These are phyloP conservation scores for Begonia masoniana DNA, from an alignment of 306 rosid species.

Conservation along the genomic window DNA sequence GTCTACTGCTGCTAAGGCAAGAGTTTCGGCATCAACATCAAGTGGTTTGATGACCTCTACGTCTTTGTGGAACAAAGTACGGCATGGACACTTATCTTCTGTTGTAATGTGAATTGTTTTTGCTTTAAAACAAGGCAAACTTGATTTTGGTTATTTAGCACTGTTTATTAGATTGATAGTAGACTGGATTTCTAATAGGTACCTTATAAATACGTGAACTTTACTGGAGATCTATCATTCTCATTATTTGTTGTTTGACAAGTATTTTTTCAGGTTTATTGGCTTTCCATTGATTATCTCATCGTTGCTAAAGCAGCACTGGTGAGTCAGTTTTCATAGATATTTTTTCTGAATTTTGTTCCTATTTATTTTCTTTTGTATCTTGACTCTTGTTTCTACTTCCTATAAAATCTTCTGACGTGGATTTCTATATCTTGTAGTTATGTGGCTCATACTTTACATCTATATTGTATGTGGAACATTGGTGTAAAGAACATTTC, in stretches of 20 bases:
- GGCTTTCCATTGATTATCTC: slow-evolving; percentile 83
- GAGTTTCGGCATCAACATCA: slow-evolving; percentile 25
- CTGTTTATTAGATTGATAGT: no score
- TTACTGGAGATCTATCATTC: not conserved
- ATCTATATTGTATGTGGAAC: slow-evolving; percentile 74
- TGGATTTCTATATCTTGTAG: slow-evolving; percentile 20
- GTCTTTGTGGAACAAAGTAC: slow-evolving; percentile 67
- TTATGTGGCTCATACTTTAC: slow-evolving; percentile 80
- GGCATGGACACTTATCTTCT: slow-evolving; percentile 1
- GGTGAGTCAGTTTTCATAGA: slow-evolving; percentile 35
- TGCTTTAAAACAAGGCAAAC: no score
- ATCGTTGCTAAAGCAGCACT: slow-evolving; percentile 69
- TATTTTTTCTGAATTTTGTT: slow-evolving; percentile 8
- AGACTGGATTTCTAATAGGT: not conserved
- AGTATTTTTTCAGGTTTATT: slow-evolving; percentile 53
- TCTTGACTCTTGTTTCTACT: not conserved
- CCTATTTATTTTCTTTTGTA: slow-evolving; percentile 1
- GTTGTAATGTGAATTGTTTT: not conserved
- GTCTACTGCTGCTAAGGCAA: slow-evolving; percentile 35
- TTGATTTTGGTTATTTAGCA: no score
- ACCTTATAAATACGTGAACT: not conserved
- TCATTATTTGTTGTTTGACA: slow-evolving; percentile 10
- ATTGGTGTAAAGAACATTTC: slow-evolving; percentile 90
- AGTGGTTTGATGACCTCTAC: slow-evolving; percentile 22
- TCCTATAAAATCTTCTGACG: slow-evolving; percentile 12